These are phyloP conservation scores for Teunomyces panamensis DNA, from an alignment of 805 yeast genomes.

Conservation along the genomic window DNA sequence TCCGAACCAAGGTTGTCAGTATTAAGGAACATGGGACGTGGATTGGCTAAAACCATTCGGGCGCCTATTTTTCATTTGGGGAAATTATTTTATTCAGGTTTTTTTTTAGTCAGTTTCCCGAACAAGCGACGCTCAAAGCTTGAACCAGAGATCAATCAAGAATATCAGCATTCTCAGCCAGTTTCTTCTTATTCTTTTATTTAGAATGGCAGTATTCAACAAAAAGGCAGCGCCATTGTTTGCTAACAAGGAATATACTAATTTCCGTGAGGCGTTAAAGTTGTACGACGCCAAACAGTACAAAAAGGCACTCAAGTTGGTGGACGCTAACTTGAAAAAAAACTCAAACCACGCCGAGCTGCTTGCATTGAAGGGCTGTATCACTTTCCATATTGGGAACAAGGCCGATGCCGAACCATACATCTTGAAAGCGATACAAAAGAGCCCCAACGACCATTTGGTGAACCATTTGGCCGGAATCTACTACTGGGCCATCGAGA, in stretches of 20 bases:
- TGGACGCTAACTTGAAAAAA: constrained; percentile 75
- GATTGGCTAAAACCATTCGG: no score
- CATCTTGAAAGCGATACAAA: constrained; percentile 58
- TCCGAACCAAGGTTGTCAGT: no score
- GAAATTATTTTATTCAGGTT: no score
- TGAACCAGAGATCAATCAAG: not conserved
- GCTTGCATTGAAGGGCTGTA: constrained; percentile 79
- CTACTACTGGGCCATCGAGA: constrained; percentile 65
- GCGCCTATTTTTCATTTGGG: no score
- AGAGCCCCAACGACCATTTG: constrained; percentile 61
- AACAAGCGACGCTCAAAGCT: no score
- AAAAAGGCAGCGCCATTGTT: constrained; percentile 29
- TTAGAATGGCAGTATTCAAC: not conserved
- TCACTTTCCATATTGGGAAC: constrained; percentile 44
- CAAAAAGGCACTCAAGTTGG: constrained; percentile 74
- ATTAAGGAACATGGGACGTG: no score
- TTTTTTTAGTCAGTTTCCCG: no score
- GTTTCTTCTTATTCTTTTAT: not conserved
- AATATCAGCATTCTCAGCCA: not conserved
- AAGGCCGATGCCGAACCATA: constrained; percentile 61
- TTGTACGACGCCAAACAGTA: constrained; percentile 84
- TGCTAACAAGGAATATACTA: constrained; percentile 63
- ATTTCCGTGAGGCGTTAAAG: constrained; percentile 77
- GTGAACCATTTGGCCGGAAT: constrained; percentile 86
- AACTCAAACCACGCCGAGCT: constrained; percentile 76